A percentile compares a stretch with the other conserved stretches of the same genome.
Conservation (phyloP, 495 filamentous ascomycete genomes). For the Penicillium parvum region DNA sequence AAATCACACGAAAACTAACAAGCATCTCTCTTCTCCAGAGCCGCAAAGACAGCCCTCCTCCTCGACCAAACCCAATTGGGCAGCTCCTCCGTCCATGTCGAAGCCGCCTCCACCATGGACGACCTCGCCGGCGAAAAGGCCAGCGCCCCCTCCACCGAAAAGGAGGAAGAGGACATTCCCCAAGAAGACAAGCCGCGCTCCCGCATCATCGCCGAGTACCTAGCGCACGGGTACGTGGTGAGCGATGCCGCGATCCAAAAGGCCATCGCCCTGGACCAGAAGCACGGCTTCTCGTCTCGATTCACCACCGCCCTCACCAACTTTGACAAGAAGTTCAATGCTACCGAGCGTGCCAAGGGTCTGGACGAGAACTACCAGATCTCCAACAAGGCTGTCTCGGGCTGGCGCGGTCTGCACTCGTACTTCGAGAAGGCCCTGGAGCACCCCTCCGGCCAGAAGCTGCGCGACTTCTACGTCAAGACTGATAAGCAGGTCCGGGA, state of each 20-base stretch:
- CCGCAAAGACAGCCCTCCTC: constrained; percentile 92
- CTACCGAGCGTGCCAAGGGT: constrained; percentile 69
- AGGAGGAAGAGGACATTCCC: constrained; percentile 60
- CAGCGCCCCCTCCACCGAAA: constrained; percentile 44
- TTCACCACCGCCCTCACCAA: constrained; percentile 70
- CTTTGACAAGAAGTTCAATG: constrained; percentile 79
- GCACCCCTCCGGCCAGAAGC: constrained; percentile 78
- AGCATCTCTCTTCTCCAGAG: constrained; percentile 32
- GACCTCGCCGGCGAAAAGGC: constrained; percentile 54
- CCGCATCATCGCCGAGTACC: constrained; percentile 91
- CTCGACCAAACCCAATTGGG: constrained; percentile 94
- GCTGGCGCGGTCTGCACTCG: constrained; percentile 62
- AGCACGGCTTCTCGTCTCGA: constrained; percentile 75
- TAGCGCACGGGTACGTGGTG: constrained; percentile 87
- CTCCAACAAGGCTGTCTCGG: constrained; percentile 55
- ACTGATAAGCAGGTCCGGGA: constrained; percentile 83
- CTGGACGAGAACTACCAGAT: constrained; percentile 74
- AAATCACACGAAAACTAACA: background rate
- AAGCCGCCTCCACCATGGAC: constrained; percentile 58
- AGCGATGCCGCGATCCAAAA: constrained; percentile 79
- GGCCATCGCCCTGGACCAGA: constrained; percentile 83
- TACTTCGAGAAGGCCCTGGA: constrained; percentile 92
- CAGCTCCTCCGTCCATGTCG: constrained; percentile 71
- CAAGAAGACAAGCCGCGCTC: constrained; percentile 94
- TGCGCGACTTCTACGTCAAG: constrained; percentile 79